Base-by-base conservation (phyloP, 2,329 filamentous ascomycete species). In the Alternaria incomplexa region DNA sequence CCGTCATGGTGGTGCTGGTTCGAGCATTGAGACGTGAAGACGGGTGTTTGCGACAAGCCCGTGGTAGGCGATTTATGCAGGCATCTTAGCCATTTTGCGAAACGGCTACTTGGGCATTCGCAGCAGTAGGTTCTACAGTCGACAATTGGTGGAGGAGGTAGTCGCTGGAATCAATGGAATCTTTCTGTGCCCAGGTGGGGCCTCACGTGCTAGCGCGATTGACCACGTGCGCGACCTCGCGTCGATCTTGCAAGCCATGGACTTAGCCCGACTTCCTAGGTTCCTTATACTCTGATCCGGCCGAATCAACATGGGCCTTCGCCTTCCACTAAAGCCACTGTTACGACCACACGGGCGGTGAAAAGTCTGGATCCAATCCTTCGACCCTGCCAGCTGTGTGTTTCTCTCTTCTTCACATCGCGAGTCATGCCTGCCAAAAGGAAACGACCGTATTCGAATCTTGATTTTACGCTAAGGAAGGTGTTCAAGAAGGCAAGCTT, bases 401-500 rank as follows among this genome's bases (percentile, higher is more conserved):
- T n/a, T 32, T 52, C 48, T 1, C 30, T 6, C 8, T 20, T 15
- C 20, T 22, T 52, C 48, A 52, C 10, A n/a, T 20, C 15, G n/a
- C 32, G 46, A 61, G 66, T 51, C 30, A 80, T 80, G 78, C 70
- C 77, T 12, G 69, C 65, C 36, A 72, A 74, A 51, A 71, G 72
- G 58, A 78, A 76, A 58, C 63, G 66, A 20, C 62, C 68, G 23
- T 75, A 75, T 45, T 73, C 74, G 56, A 91, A 94, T 77, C 85
- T 93, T 63, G 90, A 91, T 66, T 93, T 93, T 75, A 92, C 91
- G 6, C 82, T 94, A 30, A 87, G 89, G 51, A 85, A 87, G 22
- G 90, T 92, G 55, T 95, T 95, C 80, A 87, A 88, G 64, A 94
- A 93, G 77, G 80, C 85, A 12, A 82, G 85, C n/a, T 94, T 95